Conservation (phyloP, 257 asterid genomes). For the Solanum phureja region DNA sequence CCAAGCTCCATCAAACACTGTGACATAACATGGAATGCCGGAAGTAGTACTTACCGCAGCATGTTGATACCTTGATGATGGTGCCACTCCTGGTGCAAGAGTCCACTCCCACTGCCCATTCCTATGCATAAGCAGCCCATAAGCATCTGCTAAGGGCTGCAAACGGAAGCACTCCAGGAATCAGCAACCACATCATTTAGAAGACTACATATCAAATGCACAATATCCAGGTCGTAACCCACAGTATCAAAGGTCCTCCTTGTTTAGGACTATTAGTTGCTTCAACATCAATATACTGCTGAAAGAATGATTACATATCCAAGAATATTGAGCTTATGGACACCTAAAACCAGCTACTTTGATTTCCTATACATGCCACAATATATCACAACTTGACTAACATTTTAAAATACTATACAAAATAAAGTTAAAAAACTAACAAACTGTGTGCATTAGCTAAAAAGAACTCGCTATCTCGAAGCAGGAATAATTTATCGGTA, state of each 20-base stretch:
- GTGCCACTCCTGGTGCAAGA: constrained; percentile 97
- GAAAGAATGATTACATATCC: background rate
- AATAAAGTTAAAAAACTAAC: background rate
- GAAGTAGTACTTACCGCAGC: constrained; percentile 64
- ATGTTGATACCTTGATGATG: constrained; percentile 94
- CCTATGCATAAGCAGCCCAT: constrained; percentile 98
- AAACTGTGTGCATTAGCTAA: background rate
- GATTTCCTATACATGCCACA: background rate
- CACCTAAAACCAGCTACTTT: background rate
- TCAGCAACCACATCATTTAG: background rate
- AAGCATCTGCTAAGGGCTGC: constrained; percentile 93
- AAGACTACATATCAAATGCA: background rate
- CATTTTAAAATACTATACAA: background rate
- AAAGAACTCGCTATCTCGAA: background rate
- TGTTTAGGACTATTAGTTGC: background rate
- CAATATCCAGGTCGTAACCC: background rate
- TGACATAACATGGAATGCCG: background rate
- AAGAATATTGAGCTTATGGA: background rate
- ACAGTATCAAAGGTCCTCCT: background rate
- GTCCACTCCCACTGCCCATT: constrained; percentile 99
- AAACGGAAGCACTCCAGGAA: constrained; percentile 10
- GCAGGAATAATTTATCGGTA: background rate
- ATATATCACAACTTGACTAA: background rate
- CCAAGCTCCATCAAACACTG: background rate
- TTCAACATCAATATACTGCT: background rate